Percentiles rank a stretch among this genome's conserved stretches.
These are phyloP conservation scores for Tolypocladium guangdongense DNA, from an alignment of 2,329 filamentous ascomycete species.

Conservation along the genomic window DNA sequence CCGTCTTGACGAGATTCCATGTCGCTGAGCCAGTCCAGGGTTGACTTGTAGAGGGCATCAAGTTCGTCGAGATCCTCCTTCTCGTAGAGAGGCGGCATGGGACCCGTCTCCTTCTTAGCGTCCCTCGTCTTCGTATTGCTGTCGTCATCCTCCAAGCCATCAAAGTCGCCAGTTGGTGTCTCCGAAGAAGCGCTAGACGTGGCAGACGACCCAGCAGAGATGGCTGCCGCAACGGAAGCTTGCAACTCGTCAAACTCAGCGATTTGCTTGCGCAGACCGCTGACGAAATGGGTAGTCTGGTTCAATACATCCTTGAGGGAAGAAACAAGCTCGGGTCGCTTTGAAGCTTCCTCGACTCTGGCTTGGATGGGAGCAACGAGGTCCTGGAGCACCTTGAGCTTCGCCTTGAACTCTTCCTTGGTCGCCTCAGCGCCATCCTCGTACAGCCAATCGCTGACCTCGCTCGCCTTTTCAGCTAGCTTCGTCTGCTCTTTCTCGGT, in stretches of 20 bases:
- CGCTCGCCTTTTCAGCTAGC: conserved; percentile 58
- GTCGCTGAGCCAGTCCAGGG: conserved; percentile 63
- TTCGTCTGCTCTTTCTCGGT: conserved; percentile 54
- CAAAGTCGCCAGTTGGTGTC: conserved; percentile 47
- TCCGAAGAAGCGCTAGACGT: conserved; percentile 34
- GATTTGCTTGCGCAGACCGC: conserved; percentile 60
- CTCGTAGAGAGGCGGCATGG: conserved; percentile 57
- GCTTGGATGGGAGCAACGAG: conserved; percentile 69
- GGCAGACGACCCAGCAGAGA: background rate
- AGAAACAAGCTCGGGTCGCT: conserved; percentile 60
- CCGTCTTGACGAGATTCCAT: conserved; percentile 61
- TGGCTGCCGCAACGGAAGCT: conserved; percentile 31
- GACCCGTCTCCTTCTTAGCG: conserved; percentile 31
- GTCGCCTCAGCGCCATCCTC: conserved; percentile 69
- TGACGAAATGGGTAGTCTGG: conserved; percentile 59
- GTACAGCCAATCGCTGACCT: conserved; percentile 82
- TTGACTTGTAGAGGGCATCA: conserved; percentile 49
- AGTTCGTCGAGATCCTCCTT: conserved; percentile 60
- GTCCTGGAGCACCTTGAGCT: conserved; percentile 64
- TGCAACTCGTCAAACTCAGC: conserved; percentile 53
- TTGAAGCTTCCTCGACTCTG: conserved; percentile 59
- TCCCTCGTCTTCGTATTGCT: conserved; percentile 25
- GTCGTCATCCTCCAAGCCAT: conserved; percentile 68
- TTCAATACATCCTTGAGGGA: conserved; percentile 59
- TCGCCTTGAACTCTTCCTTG: conserved; percentile 62